Evolutionary conservation across 306 rosid species (phyloP).

Genomic region (Dryas drummondii): DNA sequence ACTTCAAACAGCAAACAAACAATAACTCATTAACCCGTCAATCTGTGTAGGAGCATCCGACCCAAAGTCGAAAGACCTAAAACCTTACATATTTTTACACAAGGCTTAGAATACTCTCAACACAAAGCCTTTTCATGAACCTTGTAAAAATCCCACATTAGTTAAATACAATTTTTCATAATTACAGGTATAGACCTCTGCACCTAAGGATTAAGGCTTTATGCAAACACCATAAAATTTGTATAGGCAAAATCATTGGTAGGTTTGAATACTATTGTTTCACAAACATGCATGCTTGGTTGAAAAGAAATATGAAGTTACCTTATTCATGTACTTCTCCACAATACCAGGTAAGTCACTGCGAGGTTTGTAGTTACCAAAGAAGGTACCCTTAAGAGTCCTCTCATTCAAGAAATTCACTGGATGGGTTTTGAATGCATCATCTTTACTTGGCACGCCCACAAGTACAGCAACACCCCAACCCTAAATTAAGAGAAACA

Average conservation of each 20-base stretch:
- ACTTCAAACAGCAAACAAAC: too few relatives aligned
- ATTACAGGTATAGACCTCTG: too few relatives aligned
- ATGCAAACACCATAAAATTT: neutral
- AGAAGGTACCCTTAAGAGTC: conserved; percentile 91
- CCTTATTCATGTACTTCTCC: conserved; percentile 69
- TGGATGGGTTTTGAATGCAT: conserved; percentile 79
- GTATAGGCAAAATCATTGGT: too few relatives aligned
- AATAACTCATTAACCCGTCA: too few relatives aligned
- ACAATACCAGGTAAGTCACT: conserved; percentile 72
- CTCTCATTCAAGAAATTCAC: conserved; percentile 69
- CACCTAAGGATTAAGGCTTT: too few relatives aligned
- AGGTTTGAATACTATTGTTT: too few relatives aligned
- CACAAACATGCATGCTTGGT: too few relatives aligned
- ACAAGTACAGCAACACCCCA: conserved; percentile 97
- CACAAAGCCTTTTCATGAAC: neutral
- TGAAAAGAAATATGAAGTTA: neutral
- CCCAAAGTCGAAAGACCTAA: too few relatives aligned
- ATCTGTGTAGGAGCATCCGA: too few relatives aligned
- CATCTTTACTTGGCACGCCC: conserved; percentile 85
- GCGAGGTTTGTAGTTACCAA: conserved; percentile 87
- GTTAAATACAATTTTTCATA: too few relatives aligned
- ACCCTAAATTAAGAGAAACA: conserved; percentile 40
- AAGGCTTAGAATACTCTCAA: too few relatives aligned
- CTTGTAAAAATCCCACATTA: neutral
- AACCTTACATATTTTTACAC: too few relatives aligned